phyloP scores from a whole-genome alignment of 31 red algal genomes.

The Endocladia muricata region DNA sequence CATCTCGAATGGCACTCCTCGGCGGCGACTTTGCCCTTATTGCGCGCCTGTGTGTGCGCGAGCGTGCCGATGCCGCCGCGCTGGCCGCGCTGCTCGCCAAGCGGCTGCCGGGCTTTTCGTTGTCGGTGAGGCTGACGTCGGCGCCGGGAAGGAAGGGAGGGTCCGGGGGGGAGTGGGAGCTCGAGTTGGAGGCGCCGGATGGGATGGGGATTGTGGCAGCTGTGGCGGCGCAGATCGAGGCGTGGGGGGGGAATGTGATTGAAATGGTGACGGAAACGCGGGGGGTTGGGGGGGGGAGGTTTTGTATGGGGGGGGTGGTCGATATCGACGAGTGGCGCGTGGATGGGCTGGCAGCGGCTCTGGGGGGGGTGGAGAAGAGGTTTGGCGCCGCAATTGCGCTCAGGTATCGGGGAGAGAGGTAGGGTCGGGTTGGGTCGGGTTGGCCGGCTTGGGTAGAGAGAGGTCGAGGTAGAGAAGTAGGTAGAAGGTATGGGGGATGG shows the following conservation, averaged over 20 bases:
- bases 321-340: slow-evolving; percentile 28
- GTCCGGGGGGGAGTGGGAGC: slow-evolving; percentile 25
- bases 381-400: slow-evolving; percentile 67
- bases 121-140: slow-evolving; percentile 46
- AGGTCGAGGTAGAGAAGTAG: no score
- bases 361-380: slow-evolving; percentile 52
- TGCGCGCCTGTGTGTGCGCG: slow-evolving; percentile 42
- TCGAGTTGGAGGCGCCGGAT: slow-evolving; percentile 86
- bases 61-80: neutral
- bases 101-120: slow-evolving; percentile 56
- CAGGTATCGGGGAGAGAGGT: no score
- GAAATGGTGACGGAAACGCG: slow-evolving; percentile 85
- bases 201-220: slow-evolving; percentile 67
- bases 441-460: no score
- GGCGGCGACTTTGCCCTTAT: slow-evolving; percentile 92
- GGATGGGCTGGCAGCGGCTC: slow-evolving; percentile 31
- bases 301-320: slow-evolving; percentile 56
- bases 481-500: no score
- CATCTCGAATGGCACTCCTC: slow-evolving; percentile 80
- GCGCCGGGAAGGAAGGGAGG: slow-evolving; percentile 2
- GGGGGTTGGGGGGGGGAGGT: slow-evolving; percentile 66
- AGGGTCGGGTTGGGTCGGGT: no score
- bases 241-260: slow-evolving; percentile 56
- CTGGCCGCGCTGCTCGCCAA: slow-evolving; percentile 26
- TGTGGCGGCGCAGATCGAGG: slow-evolving; percentile 64